These are phyloP conservation scores for Potentilla sterilis DNA, from an alignment of 306 rosid genomes.

Conservation along the genomic window DNA sequence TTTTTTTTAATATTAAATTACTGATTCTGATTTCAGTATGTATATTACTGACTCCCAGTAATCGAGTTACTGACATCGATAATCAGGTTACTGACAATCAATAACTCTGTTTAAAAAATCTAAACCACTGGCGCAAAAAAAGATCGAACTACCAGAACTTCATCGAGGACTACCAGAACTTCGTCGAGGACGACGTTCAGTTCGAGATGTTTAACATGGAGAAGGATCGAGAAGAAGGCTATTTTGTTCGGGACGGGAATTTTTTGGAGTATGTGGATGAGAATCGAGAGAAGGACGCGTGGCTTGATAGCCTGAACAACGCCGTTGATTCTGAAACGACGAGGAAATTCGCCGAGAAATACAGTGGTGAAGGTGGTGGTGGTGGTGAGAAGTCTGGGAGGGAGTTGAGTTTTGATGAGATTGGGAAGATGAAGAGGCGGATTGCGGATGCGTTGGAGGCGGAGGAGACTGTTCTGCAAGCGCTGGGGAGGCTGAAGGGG, in stretches of 20 bases:
- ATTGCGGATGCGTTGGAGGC: slow-evolving; percentile 75
- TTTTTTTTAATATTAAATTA: no score
- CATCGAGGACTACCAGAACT: slow-evolving; percentile 33
- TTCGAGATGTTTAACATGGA: slow-evolving; percentile 86
- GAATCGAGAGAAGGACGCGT: slow-evolving; percentile 49
- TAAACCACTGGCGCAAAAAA: no score
- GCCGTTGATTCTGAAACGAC: slow-evolving; percentile 4
- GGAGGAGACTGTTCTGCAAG: slow-evolving; percentile 86
- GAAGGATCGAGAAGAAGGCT: slow-evolving; percentile 93
- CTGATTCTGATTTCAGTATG: no score
- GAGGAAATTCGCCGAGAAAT: not conserved
- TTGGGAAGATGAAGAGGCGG: slow-evolving; percentile 79
- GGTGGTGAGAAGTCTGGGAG: not conserved
- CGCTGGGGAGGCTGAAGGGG: slow-evolving; percentile 97
- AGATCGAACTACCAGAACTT: no score
- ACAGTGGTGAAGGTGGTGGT: not conserved
- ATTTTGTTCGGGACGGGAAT: slow-evolving; percentile 77
- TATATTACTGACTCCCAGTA: no score
- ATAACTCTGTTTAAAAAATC: no score
- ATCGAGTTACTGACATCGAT: no score
- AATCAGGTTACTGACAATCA: no score
- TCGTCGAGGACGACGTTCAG: slow-evolving; percentile 76
- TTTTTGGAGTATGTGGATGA: slow-evolving; percentile 74
- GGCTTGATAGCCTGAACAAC: slow-evolving; percentile 7
- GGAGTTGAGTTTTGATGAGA: not conserved